phyloP scores from a whole-genome alignment of 139 green algal genomes.

The Chlamydomonas sphaeroides region DNA sequence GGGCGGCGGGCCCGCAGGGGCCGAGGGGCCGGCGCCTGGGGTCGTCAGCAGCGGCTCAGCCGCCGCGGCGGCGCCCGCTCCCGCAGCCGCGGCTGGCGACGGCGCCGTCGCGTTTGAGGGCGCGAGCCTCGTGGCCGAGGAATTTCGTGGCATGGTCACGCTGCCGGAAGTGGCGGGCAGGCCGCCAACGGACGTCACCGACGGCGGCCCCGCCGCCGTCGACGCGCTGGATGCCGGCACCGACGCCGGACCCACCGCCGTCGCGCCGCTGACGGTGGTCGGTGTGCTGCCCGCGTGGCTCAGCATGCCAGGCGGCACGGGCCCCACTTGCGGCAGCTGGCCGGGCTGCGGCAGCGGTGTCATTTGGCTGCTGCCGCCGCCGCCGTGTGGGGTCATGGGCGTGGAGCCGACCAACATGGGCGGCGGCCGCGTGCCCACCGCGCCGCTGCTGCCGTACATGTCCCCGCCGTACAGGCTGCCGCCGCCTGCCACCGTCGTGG shows the following conservation, averaged over 20 bases:
- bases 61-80: no score
- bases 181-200: neutral
- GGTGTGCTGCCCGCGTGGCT: neutral
- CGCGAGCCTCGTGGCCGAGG: neutral
- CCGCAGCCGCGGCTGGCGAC: no score
- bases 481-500: constrained; percentile 1
- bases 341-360: no score
- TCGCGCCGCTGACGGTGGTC: constrained; percentile 18
- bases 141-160: neutral
- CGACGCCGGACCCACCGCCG: constrained; percentile 15
- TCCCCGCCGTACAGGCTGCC: neutral
- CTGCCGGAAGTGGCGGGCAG: neutral
- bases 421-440: neutral
- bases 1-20: no score
- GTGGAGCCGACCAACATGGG: constrained; percentile 6
- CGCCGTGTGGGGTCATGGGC: neutral
- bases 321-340: no score
- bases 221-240: neutral
- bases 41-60: no score
- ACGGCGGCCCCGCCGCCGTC: constrained; percentile 29
- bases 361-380: no score
- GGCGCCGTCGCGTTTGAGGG: no score
- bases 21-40: no score
- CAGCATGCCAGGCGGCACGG: no score
- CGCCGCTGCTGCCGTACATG: constrained; percentile 1